These are phyloP conservation scores for Aegilops speltoides DNA, from an alignment of 176 grass and related monocot genomes.

Conservation along the genomic window DNA sequence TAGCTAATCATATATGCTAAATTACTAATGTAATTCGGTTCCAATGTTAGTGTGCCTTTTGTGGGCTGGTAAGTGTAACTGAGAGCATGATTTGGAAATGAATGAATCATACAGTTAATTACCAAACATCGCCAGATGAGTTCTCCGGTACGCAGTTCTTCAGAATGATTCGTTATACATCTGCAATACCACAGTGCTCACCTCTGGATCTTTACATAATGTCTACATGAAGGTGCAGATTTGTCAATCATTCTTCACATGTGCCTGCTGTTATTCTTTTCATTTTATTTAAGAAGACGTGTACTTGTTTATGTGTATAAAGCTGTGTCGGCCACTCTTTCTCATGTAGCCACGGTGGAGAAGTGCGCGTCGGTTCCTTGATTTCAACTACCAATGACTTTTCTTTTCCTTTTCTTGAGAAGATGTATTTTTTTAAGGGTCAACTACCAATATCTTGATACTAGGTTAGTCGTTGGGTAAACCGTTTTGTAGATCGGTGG, in stretches of 20 bases:
- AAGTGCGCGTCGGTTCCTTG: not conserved
- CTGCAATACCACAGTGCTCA: too few relatives aligned
- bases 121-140: not conserved
- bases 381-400: not conserved
- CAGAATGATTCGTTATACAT: too few relatives aligned
- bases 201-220: too few relatives aligned
- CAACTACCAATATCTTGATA: not conserved
- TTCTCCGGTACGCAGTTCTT: too few relatives aligned
- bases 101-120: not conserved
- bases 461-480: too few relatives aligned
- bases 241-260: conserved; percentile 4
- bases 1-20: not conserved
- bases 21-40: conserved; percentile 15
- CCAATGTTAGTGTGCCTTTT: too few relatives aligned
- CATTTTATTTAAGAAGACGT: not conserved
- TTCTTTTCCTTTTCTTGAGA: not conserved
- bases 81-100: not conserved
- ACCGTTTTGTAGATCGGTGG: too few relatives aligned
- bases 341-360: not conserved
- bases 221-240: not conserved
- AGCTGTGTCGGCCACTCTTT: not conserved
- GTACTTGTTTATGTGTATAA: not conserved
- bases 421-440: not conserved
- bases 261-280: not conserved
- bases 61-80: not conserved